Conservation (phyloP, 2,329 filamentous ascomycete genomes). For the Aspergillus sp. region DNA sequence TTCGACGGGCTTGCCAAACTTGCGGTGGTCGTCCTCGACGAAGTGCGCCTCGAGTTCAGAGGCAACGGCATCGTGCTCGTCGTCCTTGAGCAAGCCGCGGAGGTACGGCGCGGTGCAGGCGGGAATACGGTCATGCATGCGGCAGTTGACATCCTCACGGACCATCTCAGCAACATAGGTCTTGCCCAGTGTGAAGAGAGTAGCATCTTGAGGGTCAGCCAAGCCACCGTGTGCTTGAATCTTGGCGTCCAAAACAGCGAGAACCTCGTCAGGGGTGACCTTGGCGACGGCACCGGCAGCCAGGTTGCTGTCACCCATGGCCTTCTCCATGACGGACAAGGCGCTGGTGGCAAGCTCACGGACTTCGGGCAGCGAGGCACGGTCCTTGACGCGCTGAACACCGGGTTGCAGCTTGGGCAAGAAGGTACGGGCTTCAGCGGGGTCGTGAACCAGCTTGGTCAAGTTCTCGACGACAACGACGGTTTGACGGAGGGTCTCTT, state of each 20-base stretch:
- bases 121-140: conserved; percentile 67
- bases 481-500: conserved; percentile 92
- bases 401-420: conserved; percentile 89
- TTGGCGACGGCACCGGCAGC: conserved; percentile 54
- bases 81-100: conserved; percentile 57
- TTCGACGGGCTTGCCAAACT: conserved; percentile 74
- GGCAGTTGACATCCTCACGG: conserved; percentile 77
- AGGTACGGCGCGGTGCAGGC: conserved; percentile 68
- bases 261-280: conserved; percentile 62
- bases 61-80: conserved; percentile 59
- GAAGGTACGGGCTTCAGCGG: conserved; percentile 89
- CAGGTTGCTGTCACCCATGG: conserved; percentile 67
- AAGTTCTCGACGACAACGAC: conserved; percentile 96
- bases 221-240: conserved; percentile 64
- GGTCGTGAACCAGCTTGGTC: conserved; percentile 95
- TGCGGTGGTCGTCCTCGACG: conserved; percentile 76
- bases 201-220: conserved; percentile 53
- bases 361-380: conserved; percentile 89
- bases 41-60: conserved; percentile 71
- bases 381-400: conserved; percentile 79
- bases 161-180: conserved; percentile 77
- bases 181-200: conserved; percentile 60
- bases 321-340: conserved; percentile 80
- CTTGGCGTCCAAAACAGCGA: conserved; percentile 66
- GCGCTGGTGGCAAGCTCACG: conserved; percentile 81